Evolutionary conservation across 1,284 basidiomycete genomes (phyloP).

Genomic region (Wallemia ichthyophaga): DNA sequence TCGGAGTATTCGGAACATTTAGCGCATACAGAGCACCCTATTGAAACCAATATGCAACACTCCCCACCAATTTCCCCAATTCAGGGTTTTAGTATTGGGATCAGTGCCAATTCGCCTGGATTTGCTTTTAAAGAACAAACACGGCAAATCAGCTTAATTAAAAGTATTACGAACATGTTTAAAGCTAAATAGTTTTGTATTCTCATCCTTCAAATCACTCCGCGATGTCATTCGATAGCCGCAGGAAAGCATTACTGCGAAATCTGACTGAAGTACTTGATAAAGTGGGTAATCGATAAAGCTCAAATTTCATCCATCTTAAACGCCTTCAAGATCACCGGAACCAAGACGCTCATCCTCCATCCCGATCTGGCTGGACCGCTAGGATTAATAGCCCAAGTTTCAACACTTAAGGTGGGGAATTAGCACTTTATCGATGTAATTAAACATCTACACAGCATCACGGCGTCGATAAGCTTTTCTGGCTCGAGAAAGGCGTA

Average conservation of each 20-base stretch:
- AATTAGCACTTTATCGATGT: no score
- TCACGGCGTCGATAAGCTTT: conserved; percentile 97
- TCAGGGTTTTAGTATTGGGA: neutral
- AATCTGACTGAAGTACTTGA: neutral
- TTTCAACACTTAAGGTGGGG: conserved; percentile 56
- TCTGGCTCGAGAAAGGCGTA: conserved; percentile 79
- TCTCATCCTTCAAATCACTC: no score
- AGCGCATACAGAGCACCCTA: neutral
- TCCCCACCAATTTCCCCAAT: neutral
- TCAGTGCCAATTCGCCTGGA: neutral
- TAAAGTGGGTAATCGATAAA: neutral
- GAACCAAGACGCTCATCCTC: conserved; percentile 79
- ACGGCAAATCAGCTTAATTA: neutral
- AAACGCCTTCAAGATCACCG: conserved; percentile 68
- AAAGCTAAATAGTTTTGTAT: no score
- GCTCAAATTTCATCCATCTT: no score
- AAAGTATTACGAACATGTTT: no score
- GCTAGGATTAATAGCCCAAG: conserved; percentile 70
- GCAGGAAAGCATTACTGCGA: neutral
- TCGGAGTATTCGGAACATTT: neutral
- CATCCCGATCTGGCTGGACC: conserved; percentile 69
- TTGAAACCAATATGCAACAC: neutral
- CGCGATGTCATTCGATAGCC: neutral
- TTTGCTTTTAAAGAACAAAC: neutral
- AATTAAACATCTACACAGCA: conserved; percentile 24